Base-by-base conservation (phyloP, 2,329 filamentous ascomycete genomes). In the Aureobasidium sp. region DNA sequence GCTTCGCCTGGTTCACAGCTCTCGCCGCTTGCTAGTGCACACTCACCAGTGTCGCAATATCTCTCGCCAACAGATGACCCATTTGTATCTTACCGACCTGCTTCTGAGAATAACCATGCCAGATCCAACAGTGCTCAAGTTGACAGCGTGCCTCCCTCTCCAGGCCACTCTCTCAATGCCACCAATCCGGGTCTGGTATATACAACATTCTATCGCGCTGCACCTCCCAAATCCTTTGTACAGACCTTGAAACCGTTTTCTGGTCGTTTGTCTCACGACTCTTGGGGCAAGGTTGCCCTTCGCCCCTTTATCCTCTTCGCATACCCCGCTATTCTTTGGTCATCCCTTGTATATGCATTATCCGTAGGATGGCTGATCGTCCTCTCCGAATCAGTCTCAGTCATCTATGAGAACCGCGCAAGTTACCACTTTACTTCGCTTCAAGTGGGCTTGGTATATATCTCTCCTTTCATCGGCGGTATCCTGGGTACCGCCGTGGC, bases 281-380 rank as follows among this genome's bases (percentile, higher is more conserved):
- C 75, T 8, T 97, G 90, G 90, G 68, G 85, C 65, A 85, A 83
- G 56, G 88, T 88, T 16, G 84, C 86, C 53, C 38, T 85, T 4
- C 79, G 91, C 1, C 93, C 91, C 0, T 88, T 97, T 57, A 81
- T 96, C 41, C 78, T 97, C 1, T 95, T 85, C 61, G 80, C 85
- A 1, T 96, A 97, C 63, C 93, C 93, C 0, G 81, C 87, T 0
- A 86, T 97, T 1, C 78, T 96, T 7, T 97, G 90, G 91, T 91
- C 88, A 5, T 75, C 89, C 0, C 75, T 86, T 0, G 81, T 95
- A 3, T 97, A 97, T 66, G 76, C 90, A 0, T 84, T 93, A 61
- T 93, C 90, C 0, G 80, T 97, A 6, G 91, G 91, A 32, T 97
- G 91, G 93, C 78, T 97, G 24, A 96, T 97, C 59, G 90, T 97